Percentiles rank a stretch among this genome's conserved stretches.
These are phyloP conservation scores for Nicotiana obtusifolia DNA, from an alignment of 257 asterid species.

Conservation along the genomic window DNA sequence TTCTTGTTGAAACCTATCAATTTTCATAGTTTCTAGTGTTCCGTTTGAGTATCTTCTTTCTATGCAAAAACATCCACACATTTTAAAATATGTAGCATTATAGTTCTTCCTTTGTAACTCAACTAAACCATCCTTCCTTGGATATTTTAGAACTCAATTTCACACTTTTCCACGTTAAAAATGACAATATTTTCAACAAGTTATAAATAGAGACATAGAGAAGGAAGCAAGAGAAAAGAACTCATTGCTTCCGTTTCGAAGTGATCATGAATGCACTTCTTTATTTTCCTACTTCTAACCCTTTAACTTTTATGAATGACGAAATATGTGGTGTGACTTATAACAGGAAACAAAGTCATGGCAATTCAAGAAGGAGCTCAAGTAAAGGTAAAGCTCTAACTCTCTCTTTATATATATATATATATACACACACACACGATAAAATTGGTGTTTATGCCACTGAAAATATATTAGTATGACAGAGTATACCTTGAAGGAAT, in stretches of 20 bases:
- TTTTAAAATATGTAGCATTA: not conserved
- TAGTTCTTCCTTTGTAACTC: not conserved
- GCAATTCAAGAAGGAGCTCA: not conserved
- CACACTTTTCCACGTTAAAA: not conserved
- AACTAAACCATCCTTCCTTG: not conserved
- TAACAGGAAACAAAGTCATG: slow-evolving; percentile 1
- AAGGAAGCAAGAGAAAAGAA: not conserved
- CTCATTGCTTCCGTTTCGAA: not conserved
- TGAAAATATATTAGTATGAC: not conserved
- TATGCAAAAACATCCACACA: not conserved
- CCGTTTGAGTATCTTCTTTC: not conserved
- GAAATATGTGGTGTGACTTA: not conserved
- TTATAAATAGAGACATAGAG: not conserved
- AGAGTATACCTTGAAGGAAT: not conserved
- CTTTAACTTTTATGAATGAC: not conserved
- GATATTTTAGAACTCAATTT: not conserved
- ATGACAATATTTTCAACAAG: not conserved
- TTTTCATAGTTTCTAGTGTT: not conserved
- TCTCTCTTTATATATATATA: not conserved
- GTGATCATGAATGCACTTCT: not conserved
- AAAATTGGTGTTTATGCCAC: not conserved
- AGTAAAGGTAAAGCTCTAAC: not conserved
- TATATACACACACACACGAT: too few relatives aligned
- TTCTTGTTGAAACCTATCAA: not conserved
- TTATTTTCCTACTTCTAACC: not conserved